Evolutionary conservation across 345 rosid species (phyloP).

Genomic region (Arabidopsis thaliana): DNA sequence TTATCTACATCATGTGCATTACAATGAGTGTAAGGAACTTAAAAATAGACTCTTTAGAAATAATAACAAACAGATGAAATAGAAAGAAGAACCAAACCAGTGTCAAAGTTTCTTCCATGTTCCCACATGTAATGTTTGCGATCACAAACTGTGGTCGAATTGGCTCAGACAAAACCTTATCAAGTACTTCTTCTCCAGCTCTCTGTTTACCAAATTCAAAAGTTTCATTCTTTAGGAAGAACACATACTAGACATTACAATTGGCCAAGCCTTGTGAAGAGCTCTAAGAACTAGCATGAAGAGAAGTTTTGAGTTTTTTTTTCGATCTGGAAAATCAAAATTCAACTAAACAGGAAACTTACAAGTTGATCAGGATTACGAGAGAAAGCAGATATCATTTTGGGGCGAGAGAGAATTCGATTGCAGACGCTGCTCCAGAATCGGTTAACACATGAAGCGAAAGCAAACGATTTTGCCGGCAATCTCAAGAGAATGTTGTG

Average conservation of each 20-base stretch:
- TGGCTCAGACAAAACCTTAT: conserved; percentile 65
- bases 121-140: conserved; percentile 48
- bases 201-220: conserved; percentile 42
- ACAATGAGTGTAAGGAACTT: neutral
- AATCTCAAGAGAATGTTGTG: conserved; percentile 37
- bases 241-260: neutral
- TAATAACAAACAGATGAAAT: neutral
- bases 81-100: neutral
- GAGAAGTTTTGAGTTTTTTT: neutral
- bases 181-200: conserved; percentile 65
- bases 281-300: conserved; percentile 9
- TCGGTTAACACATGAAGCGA: conserved; percentile 44
- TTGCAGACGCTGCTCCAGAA: conserved; percentile 42
- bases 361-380: conserved; percentile 24
- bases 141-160: conserved; percentile 67
- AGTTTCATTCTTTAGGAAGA: neutral
- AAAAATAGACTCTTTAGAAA: neutral
- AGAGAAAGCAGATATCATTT: conserved; percentile 39
- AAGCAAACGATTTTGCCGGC: conserved; percentile 44
- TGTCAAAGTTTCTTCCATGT: conserved; percentile 46
- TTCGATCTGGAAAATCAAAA: neutral
- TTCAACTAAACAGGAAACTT: neutral
- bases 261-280: neutral
- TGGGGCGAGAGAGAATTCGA: conserved; percentile 42
- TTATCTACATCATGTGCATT: conserved; percentile 48